Base-by-base conservation (phyloP, 441 rosid genomes). In the Pelargonium cotyledonis region DNA sequence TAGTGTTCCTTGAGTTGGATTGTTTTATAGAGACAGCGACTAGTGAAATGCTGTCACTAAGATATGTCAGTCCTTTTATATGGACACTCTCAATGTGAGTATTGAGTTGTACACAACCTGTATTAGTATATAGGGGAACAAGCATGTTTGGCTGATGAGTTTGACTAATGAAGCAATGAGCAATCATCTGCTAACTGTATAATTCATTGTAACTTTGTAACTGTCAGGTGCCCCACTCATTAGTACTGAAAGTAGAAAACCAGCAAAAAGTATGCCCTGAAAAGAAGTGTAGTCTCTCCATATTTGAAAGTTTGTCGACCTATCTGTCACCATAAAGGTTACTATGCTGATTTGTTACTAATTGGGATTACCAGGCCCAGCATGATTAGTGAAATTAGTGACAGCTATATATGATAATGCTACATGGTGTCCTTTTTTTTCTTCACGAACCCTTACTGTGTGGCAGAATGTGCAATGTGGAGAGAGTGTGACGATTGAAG, bases 401-500 rank as follows among this genome's bases (percentile, higher is more conserved):
- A 51, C 60, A 16, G 49, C 10, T 29, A 29, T 0, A 29, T 29
- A 29, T 29, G 35, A 29, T 29, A 29, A 29, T 29, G 1, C 3
- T 29, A 29, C 35, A 29, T 29, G 35, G 35, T 90, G 49, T 44
- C 12, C 5, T 44, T 12, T 6, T 44, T 14, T 35, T 14, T 40
- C 18, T 18, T 38, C 4, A 29, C 0, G 0, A 6, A 23, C 38
- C 23, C 47, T 47, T 70, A 64, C 44, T 65, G 51, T 5, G 6
- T 63, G 23, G 80, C 94, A 91, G 97, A 89, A 86, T 73, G 74
- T 90, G 84, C 93, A 91, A 67, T 85, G 97, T 14, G 98, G 97
- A 62, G 96, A 90, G 79, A 88, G 90, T 35, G 96, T 93, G 74
- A 90, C 88, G 11, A 90, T 91, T 0, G 92, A 92, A 85, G 98